These are phyloP conservation scores for Chlorella sp. DNA, from an alignment of 139 green algal species.

Conservation along the genomic window DNA sequence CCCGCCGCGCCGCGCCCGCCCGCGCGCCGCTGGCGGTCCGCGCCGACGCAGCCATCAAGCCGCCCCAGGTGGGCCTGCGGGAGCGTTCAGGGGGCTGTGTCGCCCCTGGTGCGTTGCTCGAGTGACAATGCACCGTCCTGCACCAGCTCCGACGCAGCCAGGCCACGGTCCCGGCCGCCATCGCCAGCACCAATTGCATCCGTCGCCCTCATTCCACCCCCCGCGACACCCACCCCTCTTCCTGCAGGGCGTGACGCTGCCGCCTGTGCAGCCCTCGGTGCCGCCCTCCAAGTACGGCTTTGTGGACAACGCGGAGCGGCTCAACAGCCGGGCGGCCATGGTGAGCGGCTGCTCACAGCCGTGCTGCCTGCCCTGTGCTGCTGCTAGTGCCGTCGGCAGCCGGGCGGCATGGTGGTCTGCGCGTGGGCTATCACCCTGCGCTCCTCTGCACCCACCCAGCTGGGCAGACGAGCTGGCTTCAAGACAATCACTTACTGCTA, in stretches of 20 bases:
- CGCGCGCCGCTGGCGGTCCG: background rate
- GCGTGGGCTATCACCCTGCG: no score
- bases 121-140: no score
- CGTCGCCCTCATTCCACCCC: no score
- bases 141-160: background rate
- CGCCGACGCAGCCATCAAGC: slow-evolving; percentile 14
- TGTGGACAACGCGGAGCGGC: slow-evolving; percentile 78
- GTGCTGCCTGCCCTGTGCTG: background rate
- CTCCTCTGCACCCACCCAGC: no score
- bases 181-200: background rate
- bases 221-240: background rate
- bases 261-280: slow-evolving; percentile 52
- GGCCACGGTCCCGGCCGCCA: no score
- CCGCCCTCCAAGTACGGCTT: slow-evolving; percentile 75
- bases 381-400: background rate
- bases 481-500: no score
- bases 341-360: slow-evolving; percentile 4
- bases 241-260: slow-evolving; percentile 65
- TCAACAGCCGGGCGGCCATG: slow-evolving; percentile 88
- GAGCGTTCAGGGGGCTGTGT: no score
- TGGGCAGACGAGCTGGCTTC: no score
- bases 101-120: no score
- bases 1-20: no score
- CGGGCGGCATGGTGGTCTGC: background rate
- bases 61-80: slow-evolving; percentile 2